Base-by-base conservation (phyloP, 1,284 basidiomycete species). In the Malassezia dermatis region DNA sequence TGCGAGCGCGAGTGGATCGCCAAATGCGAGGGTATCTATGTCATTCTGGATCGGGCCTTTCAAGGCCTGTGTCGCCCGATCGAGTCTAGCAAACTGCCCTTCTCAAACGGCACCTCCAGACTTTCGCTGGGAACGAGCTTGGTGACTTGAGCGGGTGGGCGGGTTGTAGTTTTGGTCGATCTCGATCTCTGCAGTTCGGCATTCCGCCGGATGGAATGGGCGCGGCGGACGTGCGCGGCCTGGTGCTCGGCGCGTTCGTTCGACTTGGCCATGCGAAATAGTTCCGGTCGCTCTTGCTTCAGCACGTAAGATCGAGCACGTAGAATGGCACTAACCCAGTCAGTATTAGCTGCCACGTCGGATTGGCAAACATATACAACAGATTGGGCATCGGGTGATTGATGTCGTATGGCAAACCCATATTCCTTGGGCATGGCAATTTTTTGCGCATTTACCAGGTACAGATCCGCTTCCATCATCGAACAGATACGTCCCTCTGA, bases 291-390 rank as follows among this genome's bases (percentile, higher is more conserved):
- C 44, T 75, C 72, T 48, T 71, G 69, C 6, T 59, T 48, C 45
- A 75, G 35, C n/a, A 73, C 58, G 48, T 73, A 75, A 7, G 69
- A 67, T 34, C 67, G 61, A 8, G 69, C 71, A 41, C 65, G 64
- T 26, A 66, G 30, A 17, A 71, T 66, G 6, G 65, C 59, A 8
- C 62, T 60, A 10, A 72, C 63, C 72, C 72, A 75, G 51, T 71
- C 65, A 15, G 67, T 62, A 34, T 70, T 66, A 4, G 72, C 72
- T 2, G 60, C 63, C 4, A 59, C 60, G 51, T 72, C 69, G 1
- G 65, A 63, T 13, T 72, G 63, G 23, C 58, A 61, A 31, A 68
- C 64, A 57, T 64, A 68, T 64, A 68, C 37, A 65, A 71, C 56
- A 62, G 63, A 21, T 17, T 17, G 19, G 2, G 26, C 13, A 2